These are phyloP conservation scores for Fusarium pininemorale DNA, from an alignment of 2,329 filamentous ascomycete genomes.

Conservation along the genomic window DNA sequence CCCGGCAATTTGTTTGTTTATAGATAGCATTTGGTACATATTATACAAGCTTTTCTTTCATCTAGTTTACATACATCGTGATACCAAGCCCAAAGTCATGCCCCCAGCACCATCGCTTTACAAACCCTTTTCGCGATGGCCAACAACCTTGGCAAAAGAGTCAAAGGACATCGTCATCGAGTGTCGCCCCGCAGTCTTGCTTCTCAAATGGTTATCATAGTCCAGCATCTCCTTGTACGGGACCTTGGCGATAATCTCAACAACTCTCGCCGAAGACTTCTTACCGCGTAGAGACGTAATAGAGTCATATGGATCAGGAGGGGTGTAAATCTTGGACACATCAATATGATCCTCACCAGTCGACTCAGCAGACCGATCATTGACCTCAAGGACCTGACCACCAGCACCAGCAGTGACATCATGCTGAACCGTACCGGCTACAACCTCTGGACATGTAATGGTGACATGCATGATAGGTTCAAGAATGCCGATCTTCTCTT, in stretches of 20 bases:
- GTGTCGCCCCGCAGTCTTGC: slow-evolving; percentile 84
- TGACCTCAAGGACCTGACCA: slow-evolving; percentile 78
- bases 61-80: slow-evolving; percentile 15
- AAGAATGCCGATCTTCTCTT: slow-evolving; percentile 72
- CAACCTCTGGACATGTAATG: slow-evolving; percentile 85
- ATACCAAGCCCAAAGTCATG: background rate
- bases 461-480: slow-evolving; percentile 94
- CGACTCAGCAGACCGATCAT: slow-evolving; percentile 57
- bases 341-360: slow-evolving; percentile 65
- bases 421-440: slow-evolving; percentile 83
- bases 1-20: background rate
- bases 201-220: slow-evolving; percentile 88
- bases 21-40: background rate
- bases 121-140: slow-evolving; percentile 61
- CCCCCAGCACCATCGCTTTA: slow-evolving; percentile 25
- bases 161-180: slow-evolving; percentile 68
- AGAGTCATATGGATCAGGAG: slow-evolving; percentile 81
- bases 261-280: slow-evolving; percentile 59
- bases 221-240: slow-evolving; percentile 97
- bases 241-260: slow-evolving; percentile 83
- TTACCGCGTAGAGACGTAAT: slow-evolving; percentile 65
- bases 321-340: slow-evolving; percentile 80
- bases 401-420: slow-evolving; percentile 78
- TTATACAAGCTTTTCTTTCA: background rate
- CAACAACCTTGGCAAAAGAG: slow-evolving; percentile 65